Evolutionary conservation across 345 rosid genomes (phyloP).

Genomic region (Theobroma cacao): DNA sequence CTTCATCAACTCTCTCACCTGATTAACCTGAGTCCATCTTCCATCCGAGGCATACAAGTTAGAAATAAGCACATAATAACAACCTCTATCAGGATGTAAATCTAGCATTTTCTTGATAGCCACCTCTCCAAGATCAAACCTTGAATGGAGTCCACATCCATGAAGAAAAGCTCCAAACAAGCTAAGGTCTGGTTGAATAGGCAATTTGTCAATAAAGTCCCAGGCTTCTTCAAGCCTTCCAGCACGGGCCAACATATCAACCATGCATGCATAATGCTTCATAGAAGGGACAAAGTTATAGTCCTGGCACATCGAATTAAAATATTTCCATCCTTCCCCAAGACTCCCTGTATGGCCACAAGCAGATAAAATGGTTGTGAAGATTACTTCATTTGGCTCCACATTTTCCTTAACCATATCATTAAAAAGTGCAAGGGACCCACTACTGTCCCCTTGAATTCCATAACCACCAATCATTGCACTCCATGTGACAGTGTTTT

Average conservation of each 20-base stretch:
- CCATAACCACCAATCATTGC: conserved; percentile 86
- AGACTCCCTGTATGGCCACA: conserved; percentile 80
- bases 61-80: conserved; percentile 72
- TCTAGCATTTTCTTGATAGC: conserved; percentile 64
- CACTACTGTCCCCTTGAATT: conserved; percentile 51
- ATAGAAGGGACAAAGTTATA: conserved; percentile 60
- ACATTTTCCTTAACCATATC: conserved; percentile 58
- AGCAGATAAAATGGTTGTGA: conserved; percentile 70
- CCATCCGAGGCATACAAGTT: conserved; percentile 86
- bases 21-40: conserved; percentile 68
- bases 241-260: conserved; percentile 83
- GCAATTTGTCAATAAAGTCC: conserved; percentile 67
- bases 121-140: conserved; percentile 77
- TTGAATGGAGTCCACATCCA: conserved; percentile 80
- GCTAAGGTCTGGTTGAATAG: conserved; percentile 54
- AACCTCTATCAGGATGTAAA: conserved; percentile 62
- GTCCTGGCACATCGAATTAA: conserved; percentile 58
- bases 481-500: conserved; percentile 74
- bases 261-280: conserved; percentile 78
- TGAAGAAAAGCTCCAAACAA: conserved; percentile 81
- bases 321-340: conserved; percentile 68
- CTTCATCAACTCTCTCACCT: conserved; percentile 70
- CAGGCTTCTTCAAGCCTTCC: conserved; percentile 86
- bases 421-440: conserved; percentile 50
- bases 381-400: conserved; percentile 63